phyloP scores from a whole-genome alignment of 2,329 filamentous ascomycete genomes.

The Teratosphaeria pseudoeucalypti region DNA sequence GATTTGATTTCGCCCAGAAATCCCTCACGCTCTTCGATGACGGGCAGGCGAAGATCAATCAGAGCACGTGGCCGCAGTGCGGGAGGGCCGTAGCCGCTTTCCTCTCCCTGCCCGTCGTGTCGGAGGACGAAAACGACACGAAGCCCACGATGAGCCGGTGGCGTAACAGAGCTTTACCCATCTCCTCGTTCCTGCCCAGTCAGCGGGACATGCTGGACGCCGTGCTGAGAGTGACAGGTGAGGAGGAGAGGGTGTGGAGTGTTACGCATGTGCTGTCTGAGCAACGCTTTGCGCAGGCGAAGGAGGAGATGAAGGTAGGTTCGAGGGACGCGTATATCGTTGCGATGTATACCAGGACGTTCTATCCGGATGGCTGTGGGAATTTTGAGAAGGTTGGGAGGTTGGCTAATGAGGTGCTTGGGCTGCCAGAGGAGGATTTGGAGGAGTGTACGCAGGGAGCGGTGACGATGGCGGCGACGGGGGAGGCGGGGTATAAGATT shows the following conservation, averaged over 20 bases:
- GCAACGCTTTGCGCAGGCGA: slow-evolving; percentile 41
- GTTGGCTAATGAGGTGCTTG: slow-evolving; percentile 45
- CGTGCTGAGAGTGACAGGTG: slow-evolving; percentile 48
- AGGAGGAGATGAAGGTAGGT: slow-evolving; percentile 35
- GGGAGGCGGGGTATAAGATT: background rate
- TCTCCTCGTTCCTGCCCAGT: slow-evolving; percentile 47
- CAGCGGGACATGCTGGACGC: slow-evolving; percentile 57
- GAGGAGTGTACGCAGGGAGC: slow-evolving; percentile 45
- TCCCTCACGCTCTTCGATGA: slow-evolving; percentile 38
- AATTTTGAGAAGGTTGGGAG: slow-evolving; percentile 29
- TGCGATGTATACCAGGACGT: slow-evolving; percentile 47
- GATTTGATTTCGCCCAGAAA: slow-evolving; percentile 28
- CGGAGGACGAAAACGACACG: slow-evolving; percentile 29
- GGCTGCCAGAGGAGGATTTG: slow-evolving; percentile 47
- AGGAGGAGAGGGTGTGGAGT: slow-evolving; percentile 50
- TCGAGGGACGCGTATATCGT: slow-evolving; percentile 23
- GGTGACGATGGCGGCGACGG: background rate
- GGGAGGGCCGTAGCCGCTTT: slow-evolving; percentile 42
- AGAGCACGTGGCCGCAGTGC: slow-evolving; percentile 49
- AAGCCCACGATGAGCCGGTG: slow-evolving; percentile 32
- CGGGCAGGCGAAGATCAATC: slow-evolving; percentile 47
- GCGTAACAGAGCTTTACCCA: slow-evolving; percentile 40
- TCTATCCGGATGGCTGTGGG: slow-evolving; percentile 30
- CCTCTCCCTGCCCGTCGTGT: slow-evolving; percentile 24
- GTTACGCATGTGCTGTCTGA: slow-evolving; percentile 39